Evolutionary conservation across 2,329 filamentous ascomycete genomes (phyloP), one percentile per base, ranked within the genome.

Genomic region (Clonostachys sp.): DNA sequence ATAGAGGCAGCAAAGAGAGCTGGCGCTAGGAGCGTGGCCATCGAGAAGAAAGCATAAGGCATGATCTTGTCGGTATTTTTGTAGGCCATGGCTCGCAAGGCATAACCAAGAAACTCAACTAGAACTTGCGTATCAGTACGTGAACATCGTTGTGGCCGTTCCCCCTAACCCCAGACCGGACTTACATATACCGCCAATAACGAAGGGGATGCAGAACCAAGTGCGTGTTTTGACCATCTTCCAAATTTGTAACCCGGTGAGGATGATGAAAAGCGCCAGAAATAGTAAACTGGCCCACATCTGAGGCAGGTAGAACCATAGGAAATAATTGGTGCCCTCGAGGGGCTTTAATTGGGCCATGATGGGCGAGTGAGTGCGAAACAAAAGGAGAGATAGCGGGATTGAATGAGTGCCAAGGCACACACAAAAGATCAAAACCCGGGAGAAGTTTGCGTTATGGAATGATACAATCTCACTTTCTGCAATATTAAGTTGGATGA

Each of bases 1-100:
- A 74, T 61, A 1, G 68, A 67, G 1, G 71, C 71, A 8, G 71
- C 71, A 51, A 73, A 71, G 52, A 73, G 67, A 5, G 70, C 62
- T 3, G 71, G 70, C 2, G 71, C 68, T 16, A 72, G 49, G 3
- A 74, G 63, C 24, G 72, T 55, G 18, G 72, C 57, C 40, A 61
- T 56, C n/a, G 65, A 12, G 20, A 44, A 42, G 24, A 43, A 13
- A n/a, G 24, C 33, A 33, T 47, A 47, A 9, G 45, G 45, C 7
- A 34, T 3, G 6, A 46, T 13, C 38, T 18, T 18, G 41, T 30
- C 36, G 36, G 36, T 39, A 12, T 39, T 39, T n/a, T 39, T 18
- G 36, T n/a, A 39, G 36, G 14, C 14, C 14, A n/a, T n/a, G 36
- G 36, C 36, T n/a, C 36, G 36, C 14, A 39, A n/a, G 12, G 36